phyloP scores from a whole-genome alignment of 2,329 filamentous ascomycete species.

The Sporothrix brasiliensis region DNA sequence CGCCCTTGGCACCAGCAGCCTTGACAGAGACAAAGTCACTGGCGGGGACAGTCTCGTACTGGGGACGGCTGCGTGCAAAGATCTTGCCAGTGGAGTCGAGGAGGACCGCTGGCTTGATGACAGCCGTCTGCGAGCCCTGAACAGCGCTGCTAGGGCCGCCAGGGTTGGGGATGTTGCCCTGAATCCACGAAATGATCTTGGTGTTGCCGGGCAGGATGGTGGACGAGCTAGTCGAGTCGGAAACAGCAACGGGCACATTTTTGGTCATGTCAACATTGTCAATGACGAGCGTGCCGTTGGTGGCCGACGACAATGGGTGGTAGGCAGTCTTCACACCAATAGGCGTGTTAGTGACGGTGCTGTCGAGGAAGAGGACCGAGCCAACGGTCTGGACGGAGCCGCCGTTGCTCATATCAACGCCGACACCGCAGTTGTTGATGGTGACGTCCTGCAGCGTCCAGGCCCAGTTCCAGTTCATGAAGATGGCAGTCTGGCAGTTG shows the following conservation, averaged over 20 bases:
- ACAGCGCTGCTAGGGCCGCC: constrained; percentile 51
- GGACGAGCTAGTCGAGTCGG: constrained; percentile 57
- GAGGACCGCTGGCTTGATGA: constrained; percentile 68
- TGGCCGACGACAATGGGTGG: constrained; percentile 57
- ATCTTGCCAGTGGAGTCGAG: constrained; percentile 67
- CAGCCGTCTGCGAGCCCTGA: constrained; percentile 60
- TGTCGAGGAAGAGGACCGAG: constrained; percentile 82
- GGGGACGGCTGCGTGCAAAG: constrained; percentile 84
- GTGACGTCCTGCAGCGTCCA: constrained; percentile 77
- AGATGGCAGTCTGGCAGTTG: constrained; percentile 78
- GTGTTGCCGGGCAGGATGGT: constrained; percentile 70
- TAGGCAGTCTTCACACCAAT: constrained; percentile 79
- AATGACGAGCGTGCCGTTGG: constrained; percentile 80
- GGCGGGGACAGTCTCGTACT: constrained; percentile 72
- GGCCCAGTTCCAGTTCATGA: constrained; percentile 90
- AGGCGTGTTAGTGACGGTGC: constrained; percentile 72
- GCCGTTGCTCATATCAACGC: constrained; percentile 75
- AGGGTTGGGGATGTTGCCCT: constrained; percentile 66
- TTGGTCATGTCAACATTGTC: constrained; percentile 85
- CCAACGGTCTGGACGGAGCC: constrained; percentile 72
- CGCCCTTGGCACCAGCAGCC: constrained; percentile 78
- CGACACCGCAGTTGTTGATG: constrained; percentile 74
- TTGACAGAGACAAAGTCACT: constrained; percentile 82
- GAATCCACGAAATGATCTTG: constrained; percentile 71
- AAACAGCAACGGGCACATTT: constrained; percentile 68